A percentile compares a stretch with the other conserved stretches of the same genome.
Conservation (phyloP, 345 rosid species). For the Noccaea bulbosa region DNA sequence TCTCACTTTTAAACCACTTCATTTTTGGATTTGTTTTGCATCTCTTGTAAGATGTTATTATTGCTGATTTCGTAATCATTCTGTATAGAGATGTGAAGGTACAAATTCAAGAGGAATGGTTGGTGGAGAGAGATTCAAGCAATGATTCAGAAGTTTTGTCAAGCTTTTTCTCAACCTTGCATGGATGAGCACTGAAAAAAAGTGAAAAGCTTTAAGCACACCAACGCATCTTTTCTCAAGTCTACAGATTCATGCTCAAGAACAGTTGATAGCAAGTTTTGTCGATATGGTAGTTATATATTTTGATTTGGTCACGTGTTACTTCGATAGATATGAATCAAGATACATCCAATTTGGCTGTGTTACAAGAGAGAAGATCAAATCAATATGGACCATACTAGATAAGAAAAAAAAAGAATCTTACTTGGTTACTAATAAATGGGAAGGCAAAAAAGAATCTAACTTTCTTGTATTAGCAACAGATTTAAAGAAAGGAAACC, state of each 20-base stretch:
- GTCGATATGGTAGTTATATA: background rate
- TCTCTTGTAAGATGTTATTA: background rate
- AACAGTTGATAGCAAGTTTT: background rate
- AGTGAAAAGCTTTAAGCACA: slow-evolving; percentile 27
- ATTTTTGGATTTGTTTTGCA: background rate
- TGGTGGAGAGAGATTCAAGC: slow-evolving; percentile 61
- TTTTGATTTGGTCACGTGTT: background rate
- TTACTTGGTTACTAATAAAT: background rate
- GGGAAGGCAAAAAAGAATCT: slow-evolving; percentile 4
- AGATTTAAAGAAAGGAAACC: slow-evolving; percentile 17
- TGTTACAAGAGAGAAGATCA: slow-evolving; percentile 1
- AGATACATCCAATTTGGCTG: background rate
- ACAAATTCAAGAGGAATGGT: slow-evolving; percentile 77
- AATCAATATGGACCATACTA: background rate
- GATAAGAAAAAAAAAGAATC: slow-evolving; percentile 21
- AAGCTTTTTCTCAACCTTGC: slow-evolving; percentile 47
- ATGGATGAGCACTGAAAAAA: slow-evolving; percentile 40
- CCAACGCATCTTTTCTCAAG: slow-evolving; percentile 2
- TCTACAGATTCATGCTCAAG: background rate
- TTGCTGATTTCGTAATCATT: slow-evolving; percentile 10
- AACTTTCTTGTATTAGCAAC: slow-evolving; percentile 30
- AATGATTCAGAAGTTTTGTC: slow-evolving; percentile 63
- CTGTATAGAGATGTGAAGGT: slow-evolving; percentile 69
- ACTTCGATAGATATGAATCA: background rate
- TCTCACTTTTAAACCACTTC: background rate